Evolutionary conservation across 305 asterid species (phyloP), one percentile per base, ranked within the genome.

Genomic region (Fraxinus baroniana): DNA sequence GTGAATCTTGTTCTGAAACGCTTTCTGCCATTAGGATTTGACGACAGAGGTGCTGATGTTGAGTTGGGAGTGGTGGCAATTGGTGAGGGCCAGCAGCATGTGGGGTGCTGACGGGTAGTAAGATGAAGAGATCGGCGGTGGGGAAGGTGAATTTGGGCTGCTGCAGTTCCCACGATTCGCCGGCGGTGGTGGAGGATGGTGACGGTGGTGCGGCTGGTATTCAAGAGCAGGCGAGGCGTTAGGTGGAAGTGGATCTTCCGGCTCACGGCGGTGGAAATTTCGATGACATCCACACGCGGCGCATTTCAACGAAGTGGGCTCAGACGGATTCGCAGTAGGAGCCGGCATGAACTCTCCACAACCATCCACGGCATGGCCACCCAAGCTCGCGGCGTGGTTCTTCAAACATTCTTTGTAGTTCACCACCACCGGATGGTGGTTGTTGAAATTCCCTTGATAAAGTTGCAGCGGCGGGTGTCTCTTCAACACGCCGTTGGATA

Each of bases 261-360:
- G 93, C 80, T 94, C 99, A 0, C 97, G 97, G 86, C 99, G 98
- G 88, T 94, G 98, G 91, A 95, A 95, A 72, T 95, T 95, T 28
- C 98, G 98, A 92, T 95, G 99, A 86, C 99, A 95, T 0, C 97
- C 97, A 84, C 97, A 94, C 0, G 97, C 98, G 7, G 98, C 97
- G 88, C 99, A 95, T 89, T 89, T 95, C 4, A 95, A 90, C n/a
- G 97, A 92, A 22, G 99, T 90, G 37, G 99, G 97, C 84, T 93
- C 95, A 6, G 90, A 71, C 3, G 95, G 90, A 66, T 83, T 88
- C 2, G 94, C 81, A 4, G 89, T 74, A 0, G 92, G 92, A 0
- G 98, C 89, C 0, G 97, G 95, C 97, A 95, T 95, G 82, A 95
- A 95, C 77, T 95, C 98, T 0, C 98, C 98, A 77, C 98, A 95